Evolutionary conservation across 108 stramenopile species (phyloP), one percentile per base, ranked within the genome.

Genomic region (Nitzschia palea): DNA sequence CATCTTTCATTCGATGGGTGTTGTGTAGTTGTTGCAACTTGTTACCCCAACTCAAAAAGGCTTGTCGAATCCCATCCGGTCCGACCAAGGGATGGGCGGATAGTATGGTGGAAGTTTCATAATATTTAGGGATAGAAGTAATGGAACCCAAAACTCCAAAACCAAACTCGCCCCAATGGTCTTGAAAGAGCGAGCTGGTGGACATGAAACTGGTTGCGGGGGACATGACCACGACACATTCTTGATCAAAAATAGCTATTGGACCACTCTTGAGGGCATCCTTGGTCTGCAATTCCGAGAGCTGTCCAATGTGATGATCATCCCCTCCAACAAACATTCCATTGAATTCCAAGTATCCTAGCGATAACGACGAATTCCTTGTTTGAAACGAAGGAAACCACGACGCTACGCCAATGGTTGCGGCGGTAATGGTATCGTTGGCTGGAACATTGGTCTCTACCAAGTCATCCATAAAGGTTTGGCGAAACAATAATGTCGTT

Each of bases 81-180:
- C 44, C 62, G 4, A 4, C 6, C 44, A n/a, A 9, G 15, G 42
- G 62, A 62, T 23, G 36, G 9, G 62, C 22, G 9, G 62, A 62
- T n/a, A 62, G 4, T 29, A 62, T 62, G 15, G 29, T 30, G 4
- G 62, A 45, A 27, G 44, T 47, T 9, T 33, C 20, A 45, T 62
- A 36, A 15, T 32, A 20, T 30, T 62, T 44, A 4, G 62, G 62
- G 28, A 62, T 62, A 27, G 23, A 17, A 15, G 62, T 44, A 12
- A 62, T 45, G 44, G 62, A 62, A 14, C 62, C 62, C 62, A 62
- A n/a, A 22, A 62, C 62, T 27, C 62, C 62, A 62, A 36, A 62
- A 9, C 62, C 62, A 30, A 47, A 62, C 15, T 29, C 44, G 26
- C 25, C 20, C 5, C 4, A 22, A 3, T 62, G 44, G 9, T 62